These are phyloP conservation scores for Paecilomyces variotii DNA, from an alignment of 2,329 filamentous ascomycete species.

Conservation along the genomic window DNA sequence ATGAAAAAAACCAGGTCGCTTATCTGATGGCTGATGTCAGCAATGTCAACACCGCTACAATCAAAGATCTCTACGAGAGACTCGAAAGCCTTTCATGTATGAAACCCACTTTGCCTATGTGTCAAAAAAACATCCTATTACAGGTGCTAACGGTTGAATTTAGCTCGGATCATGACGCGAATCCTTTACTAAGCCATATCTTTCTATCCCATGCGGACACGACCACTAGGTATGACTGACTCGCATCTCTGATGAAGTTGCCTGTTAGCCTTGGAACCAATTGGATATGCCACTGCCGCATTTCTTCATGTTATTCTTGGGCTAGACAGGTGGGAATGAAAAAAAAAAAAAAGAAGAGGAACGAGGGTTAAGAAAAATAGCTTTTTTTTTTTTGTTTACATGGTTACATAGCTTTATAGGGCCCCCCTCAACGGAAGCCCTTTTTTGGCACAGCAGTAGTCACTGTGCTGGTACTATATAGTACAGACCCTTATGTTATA, in stretches of 20 bases:
- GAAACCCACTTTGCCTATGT: conserved; percentile 22
- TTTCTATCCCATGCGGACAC: neutral
- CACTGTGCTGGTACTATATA: neutral
- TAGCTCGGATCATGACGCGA: conserved; percentile 40
- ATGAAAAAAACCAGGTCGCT: conserved; percentile 51
- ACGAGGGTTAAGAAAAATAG: too few relatives aligned
- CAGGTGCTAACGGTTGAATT: conserved; percentile 6
- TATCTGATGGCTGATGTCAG: conserved; percentile 98
- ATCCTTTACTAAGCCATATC: conserved; percentile 32
- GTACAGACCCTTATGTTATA: neutral
- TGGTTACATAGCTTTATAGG: conserved; percentile 2
- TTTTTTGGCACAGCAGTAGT: neutral
- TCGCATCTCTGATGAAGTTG: neutral
- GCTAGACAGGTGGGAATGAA: conserved; percentile 3
- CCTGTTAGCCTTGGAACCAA: neutral
- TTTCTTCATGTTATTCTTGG: neutral
- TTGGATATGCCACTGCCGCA: neutral
- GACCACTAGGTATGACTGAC: neutral
- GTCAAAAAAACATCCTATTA: neutral
- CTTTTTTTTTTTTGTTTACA: too few relatives aligned
- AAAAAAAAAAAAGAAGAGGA: conserved; percentile 4
- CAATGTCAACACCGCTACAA: conserved; percentile 68
- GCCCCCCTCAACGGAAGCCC: conserved; percentile 11
- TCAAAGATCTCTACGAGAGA: conserved; percentile 76
- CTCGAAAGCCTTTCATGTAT: conserved; percentile 74